Conservation (phyloP, 345 rosid genomes). For the Leavenworthia alabamica region DNA sequence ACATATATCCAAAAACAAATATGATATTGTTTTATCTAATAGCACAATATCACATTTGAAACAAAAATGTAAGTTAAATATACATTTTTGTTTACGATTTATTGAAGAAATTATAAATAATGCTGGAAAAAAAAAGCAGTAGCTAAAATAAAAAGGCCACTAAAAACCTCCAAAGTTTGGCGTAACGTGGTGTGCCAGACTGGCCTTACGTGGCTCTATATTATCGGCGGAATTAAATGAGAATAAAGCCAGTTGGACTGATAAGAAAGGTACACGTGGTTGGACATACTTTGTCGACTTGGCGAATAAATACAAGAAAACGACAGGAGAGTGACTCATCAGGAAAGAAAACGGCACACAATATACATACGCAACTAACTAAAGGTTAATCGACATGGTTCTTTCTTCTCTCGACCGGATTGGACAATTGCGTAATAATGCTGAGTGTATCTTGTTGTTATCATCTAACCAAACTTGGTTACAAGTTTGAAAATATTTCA, state of each 20-base stretch:
- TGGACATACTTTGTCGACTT: slow-evolving; percentile 9
- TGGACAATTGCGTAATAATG: not conserved
- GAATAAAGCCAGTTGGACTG: slow-evolving; percentile 6
- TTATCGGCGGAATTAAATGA: not conserved
- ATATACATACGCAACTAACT: slow-evolving; percentile 21
- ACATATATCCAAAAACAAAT: not conserved
- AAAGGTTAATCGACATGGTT: slow-evolving; percentile 16
- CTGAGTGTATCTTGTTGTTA: slow-evolving; percentile 6
- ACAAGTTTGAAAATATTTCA: not conserved
- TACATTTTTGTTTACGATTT: not conserved
- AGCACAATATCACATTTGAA: not conserved
- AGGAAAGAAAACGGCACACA: slow-evolving; percentile 24
- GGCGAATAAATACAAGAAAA: slow-evolving; percentile 18
- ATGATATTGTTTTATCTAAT: not conserved
- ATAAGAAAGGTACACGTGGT: slow-evolving; percentile 23
- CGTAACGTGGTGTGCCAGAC: too few relatives aligned
- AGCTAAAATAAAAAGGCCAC: too few relatives aligned
- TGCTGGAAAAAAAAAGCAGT: too few relatives aligned
- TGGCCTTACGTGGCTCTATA: slow-evolving; percentile 17
- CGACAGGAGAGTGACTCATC: slow-evolving; percentile 24
- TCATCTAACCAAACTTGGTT: not conserved
- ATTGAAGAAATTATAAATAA: not conserved
- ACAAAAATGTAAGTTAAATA: not conserved
- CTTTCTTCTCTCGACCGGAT: slow-evolving; percentile 2
- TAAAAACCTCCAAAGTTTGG: too few relatives aligned